Evolutionary conservation across 176 grass and related monocot genomes (phyloP).

Genomic region (Oryza nivara): DNA sequence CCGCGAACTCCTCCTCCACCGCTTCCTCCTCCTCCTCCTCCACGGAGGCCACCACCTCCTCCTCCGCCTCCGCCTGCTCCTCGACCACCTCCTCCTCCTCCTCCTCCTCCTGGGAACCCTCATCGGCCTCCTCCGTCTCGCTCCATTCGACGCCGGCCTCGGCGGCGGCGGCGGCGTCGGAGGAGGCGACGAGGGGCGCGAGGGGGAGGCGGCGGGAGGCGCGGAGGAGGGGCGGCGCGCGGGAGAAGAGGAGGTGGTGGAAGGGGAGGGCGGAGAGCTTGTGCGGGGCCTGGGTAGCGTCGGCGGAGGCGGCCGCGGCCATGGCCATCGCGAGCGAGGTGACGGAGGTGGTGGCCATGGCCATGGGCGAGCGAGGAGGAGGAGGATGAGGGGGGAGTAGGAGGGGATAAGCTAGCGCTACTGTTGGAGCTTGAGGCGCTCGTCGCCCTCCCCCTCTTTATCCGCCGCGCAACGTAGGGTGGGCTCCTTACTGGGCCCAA

Average conservation of each 20-base stretch:
- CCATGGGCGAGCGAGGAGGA: conserved; percentile 14
- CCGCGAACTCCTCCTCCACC: conserved; percentile 27
- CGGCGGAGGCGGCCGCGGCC: conserved; percentile 18
- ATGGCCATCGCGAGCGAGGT: conserved; percentile 48
- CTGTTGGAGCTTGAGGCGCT: conserved; percentile 35
- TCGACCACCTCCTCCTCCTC: conserved; percentile 26
- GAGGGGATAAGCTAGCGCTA: conserved; percentile 41
- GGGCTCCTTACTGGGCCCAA: neutral
- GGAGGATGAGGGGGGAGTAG: neutral
- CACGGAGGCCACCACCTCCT: conserved; percentile 16
- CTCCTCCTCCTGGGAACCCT: conserved; percentile 19
- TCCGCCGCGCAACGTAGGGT: neutral
- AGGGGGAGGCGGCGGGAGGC: conserved; percentile 39
- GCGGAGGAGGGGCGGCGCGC: conserved; percentile 52
- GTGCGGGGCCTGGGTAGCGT: conserved; percentile 27
- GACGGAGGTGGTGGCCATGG: conserved; percentile 30
- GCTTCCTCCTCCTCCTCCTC: neutral
- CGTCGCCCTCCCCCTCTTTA: neutral
- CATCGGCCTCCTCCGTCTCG: conserved; percentile 31
- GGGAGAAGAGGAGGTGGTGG: conserved; percentile 42
- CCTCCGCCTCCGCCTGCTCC: conserved; percentile 39
- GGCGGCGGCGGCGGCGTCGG: conserved; percentile 40
- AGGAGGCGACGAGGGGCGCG: conserved; percentile 45
- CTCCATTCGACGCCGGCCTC: conserved; percentile 45
- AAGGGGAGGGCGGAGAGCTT: conserved; percentile 35